Evolutionary conservation across 2,329 filamentous ascomycete genomes (phyloP).

Genomic region (Fusarium sp.): DNA sequence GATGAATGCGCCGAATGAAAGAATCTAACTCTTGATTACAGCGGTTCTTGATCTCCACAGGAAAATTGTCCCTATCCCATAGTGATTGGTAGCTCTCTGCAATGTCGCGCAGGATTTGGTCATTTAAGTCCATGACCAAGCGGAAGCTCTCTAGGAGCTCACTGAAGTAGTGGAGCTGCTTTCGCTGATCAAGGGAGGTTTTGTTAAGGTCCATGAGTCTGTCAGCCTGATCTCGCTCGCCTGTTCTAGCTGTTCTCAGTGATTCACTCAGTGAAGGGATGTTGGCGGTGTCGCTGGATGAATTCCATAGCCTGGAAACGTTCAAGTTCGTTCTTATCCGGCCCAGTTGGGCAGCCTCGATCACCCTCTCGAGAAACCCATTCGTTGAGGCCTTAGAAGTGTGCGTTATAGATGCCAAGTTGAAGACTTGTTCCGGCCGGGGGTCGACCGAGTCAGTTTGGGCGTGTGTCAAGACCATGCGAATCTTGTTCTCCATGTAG

Average conservation of each 20-base stretch:
- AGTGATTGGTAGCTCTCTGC: slow-evolving; percentile 13
- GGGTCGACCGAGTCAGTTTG: slow-evolving; percentile 13
- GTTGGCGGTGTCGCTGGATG: no score
- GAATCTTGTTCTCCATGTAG: slow-evolving; percentile 10
- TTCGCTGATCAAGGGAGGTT: slow-evolving; percentile 15
- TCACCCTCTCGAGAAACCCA: no score
- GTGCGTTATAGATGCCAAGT: not conserved
- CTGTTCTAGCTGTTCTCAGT: no score
- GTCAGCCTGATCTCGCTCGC: no score
- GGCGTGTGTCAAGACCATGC: slow-evolving; percentile 7
- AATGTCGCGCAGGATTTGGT: slow-evolving; percentile 9
- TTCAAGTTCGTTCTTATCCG: no score
- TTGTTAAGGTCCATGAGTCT: slow-evolving; percentile 8
- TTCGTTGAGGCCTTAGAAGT: not conserved
- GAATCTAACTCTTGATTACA: not conserved
- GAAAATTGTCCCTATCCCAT: not conserved
- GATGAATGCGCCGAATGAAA: slow-evolving; percentile 9
- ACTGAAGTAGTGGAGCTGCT: slow-evolving; percentile 10
- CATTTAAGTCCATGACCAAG: slow-evolving; percentile 19
- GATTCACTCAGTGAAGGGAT: no score
- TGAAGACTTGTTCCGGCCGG: no score
- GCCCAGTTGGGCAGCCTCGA: no score
- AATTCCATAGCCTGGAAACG: no score
- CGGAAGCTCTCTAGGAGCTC: slow-evolving; percentile 11
- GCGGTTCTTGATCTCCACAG: not conserved